Evolutionary conservation across 2,329 filamentous ascomycete species (phyloP).

Genomic region (Penicillium sp.): DNA sequence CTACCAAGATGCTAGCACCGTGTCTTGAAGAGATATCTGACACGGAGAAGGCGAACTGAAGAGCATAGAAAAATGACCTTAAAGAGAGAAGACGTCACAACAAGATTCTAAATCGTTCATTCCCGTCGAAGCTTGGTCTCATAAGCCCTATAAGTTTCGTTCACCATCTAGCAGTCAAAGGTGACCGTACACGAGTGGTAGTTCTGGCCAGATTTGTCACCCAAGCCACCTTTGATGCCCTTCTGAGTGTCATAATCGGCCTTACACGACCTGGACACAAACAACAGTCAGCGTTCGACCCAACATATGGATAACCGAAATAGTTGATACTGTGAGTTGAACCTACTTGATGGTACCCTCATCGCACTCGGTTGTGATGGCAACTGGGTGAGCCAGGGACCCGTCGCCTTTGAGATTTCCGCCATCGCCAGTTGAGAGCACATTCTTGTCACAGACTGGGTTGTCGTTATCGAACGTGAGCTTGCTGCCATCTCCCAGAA

Average conservation of each 20-base stretch:
- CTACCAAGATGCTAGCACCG: too few species aligned
- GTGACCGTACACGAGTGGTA: background rate
- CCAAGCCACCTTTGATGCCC: background rate
- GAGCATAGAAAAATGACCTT: too few species aligned
- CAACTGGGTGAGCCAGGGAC: background rate
- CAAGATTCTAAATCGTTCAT: too few species aligned
- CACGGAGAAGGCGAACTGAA: too few species aligned
- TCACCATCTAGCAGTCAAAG: constrained; percentile 1
- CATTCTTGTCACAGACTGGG: background rate
- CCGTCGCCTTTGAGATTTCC: background rate
- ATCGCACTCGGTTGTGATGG: background rate
- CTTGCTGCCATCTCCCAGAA: background rate
- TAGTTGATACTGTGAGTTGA: background rate
- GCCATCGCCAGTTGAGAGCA: background rate
- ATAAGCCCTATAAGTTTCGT: too few species aligned
- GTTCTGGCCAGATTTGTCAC: background rate
- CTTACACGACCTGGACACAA: background rate
- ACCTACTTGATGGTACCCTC: background rate
- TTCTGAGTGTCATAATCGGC: background rate
- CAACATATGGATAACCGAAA: too few species aligned
- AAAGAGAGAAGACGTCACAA: too few species aligned
- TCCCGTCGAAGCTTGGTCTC: too few species aligned
- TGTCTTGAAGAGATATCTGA: too few species aligned
- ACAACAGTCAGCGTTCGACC: too few species aligned
- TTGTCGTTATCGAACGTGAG: background rate